Evolutionary conservation across 495 filamentous ascomycete species (phyloP).

Genomic region (Jackrogersella minutella): DNA sequence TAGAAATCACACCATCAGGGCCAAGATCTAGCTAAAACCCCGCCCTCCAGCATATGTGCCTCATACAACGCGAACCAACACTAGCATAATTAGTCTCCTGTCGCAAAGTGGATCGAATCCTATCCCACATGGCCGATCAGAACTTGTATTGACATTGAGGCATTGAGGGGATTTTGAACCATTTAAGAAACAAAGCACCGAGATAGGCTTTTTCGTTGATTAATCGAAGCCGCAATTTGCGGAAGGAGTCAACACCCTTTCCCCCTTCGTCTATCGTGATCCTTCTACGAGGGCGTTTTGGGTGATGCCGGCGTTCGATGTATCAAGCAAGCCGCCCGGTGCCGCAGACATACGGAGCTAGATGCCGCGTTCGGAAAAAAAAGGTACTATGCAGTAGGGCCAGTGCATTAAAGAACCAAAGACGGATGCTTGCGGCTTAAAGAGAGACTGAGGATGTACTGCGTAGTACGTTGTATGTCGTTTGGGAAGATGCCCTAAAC

Average conservation of each 20-base stretch:
- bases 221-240: neutral
- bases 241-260: neutral
- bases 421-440: slow-evolving; percentile 25
- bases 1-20: slow-evolving; percentile 4
- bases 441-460: neutral
- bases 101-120: slow-evolving; percentile 10
- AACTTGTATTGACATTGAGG: slow-evolving; percentile 6
- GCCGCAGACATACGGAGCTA: slow-evolving; percentile 22
- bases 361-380: slow-evolving; percentile 16
- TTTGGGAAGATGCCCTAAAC: slow-evolving; percentile 11
- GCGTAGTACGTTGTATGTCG: slow-evolving; percentile 8
- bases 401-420: slow-evolving; percentile 13
- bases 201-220: neutral
- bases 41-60: slow-evolving; percentile 21
- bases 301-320: slow-evolving; percentile 1
- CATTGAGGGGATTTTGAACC: neutral
- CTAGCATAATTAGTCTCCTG: slow-evolving; percentile 19
- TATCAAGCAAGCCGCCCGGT: slow-evolving; percentile 12
- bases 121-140: slow-evolving; percentile 2
- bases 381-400: neutral
- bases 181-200: neutral
- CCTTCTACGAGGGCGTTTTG: neutral
- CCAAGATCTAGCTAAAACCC: slow-evolving; percentile 5
- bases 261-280: neutral
- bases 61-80: slow-evolving; percentile 12